Percentiles rank a stretch among this genome's conserved stretches.
These are phyloP conservation scores for Grosmannia penicillata DNA, from an alignment of 2,329 filamentous ascomycete genomes.

Conservation along the genomic window DNA sequence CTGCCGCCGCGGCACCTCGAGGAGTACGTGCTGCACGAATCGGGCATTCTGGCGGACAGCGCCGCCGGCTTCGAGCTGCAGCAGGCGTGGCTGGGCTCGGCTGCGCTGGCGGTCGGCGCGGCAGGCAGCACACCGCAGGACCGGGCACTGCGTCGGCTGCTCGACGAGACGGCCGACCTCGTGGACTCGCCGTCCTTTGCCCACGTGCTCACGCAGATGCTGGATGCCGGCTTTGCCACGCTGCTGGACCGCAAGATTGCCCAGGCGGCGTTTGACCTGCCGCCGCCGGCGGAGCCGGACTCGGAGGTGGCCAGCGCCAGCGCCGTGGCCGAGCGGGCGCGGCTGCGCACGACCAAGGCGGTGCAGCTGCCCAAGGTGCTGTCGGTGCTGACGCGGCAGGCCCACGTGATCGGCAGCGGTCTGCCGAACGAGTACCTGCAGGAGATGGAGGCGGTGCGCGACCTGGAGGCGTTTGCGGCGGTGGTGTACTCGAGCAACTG, in stretches of 20 bases:
- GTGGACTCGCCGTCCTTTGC: slow-evolving; percentile 87
- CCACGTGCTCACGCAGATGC: slow-evolving; percentile 69
- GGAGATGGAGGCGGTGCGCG: slow-evolving; percentile 60
- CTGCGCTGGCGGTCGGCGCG: slow-evolving; percentile 10
- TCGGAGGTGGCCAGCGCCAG: slow-evolving; percentile 12
- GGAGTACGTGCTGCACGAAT: slow-evolving; percentile 70
- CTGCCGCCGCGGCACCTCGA: slow-evolving; percentile 70
- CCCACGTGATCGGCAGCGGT: slow-evolving; percentile 74
- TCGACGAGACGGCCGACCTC: slow-evolving; percentile 92
- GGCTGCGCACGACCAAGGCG: slow-evolving; percentile 41
- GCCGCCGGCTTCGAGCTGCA: slow-evolving; percentile 18
- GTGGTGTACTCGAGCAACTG: slow-evolving; percentile 81
- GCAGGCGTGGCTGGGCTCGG: slow-evolving; percentile 6
- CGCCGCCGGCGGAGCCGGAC: slow-evolving; percentile 16
- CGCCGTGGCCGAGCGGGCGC: slow-evolving; percentile 31
- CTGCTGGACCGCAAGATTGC: slow-evolving; percentile 74
- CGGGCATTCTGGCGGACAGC: slow-evolving; percentile 53
- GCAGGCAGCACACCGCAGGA: slow-evolving; percentile 22
- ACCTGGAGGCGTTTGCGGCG: slow-evolving; percentile 71
- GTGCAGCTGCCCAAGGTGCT: slow-evolving; percentile 72
- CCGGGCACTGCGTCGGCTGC: slow-evolving; percentile 57
- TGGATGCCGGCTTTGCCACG: slow-evolving; percentile 75
- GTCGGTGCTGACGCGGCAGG: slow-evolving; percentile 80
- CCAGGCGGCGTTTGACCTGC: slow-evolving; percentile 59
- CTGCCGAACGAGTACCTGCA: slow-evolving; percentile 56